phyloP scores from a whole-genome alignment of 2,329 filamentous ascomycete genomes.

The Clathrospora elynae region DNA sequence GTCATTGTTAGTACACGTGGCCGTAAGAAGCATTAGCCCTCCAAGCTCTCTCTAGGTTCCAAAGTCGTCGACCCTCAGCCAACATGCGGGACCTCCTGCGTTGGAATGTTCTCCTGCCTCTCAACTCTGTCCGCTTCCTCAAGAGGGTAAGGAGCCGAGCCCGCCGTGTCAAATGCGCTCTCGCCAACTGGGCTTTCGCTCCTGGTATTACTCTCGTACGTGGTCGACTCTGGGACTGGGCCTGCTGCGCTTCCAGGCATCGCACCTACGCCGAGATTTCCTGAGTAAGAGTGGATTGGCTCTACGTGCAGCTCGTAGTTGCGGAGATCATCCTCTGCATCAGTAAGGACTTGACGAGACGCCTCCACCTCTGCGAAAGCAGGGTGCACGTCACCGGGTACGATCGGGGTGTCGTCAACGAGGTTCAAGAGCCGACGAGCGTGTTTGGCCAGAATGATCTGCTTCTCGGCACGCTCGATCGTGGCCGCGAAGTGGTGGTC shows the following conservation, averaged over 20 bases:
- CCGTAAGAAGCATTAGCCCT: constrained; percentile 13
- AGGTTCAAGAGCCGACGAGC: constrained; percentile 82
- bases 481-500: constrained; percentile 85
- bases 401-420: constrained; percentile 86
- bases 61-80: constrained; percentile 4
- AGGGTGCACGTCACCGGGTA: constrained; percentile 79
- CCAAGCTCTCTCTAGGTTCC: background rate
- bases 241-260: constrained; percentile 45
- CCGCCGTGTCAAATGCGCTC: constrained; percentile 29
- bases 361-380: constrained; percentile 68
- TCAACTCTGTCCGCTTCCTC: constrained; percentile 40
- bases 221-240: constrained; percentile 10
- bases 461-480: constrained; percentile 96
- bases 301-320: constrained; percentile 68
- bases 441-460: constrained; percentile 90
- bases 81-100: constrained; percentile 14
- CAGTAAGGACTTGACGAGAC: constrained; percentile 85
- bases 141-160: constrained; percentile 36
- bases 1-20: constrained; percentile 27
- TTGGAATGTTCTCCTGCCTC: constrained; percentile 19
- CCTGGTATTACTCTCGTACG: constrained; percentile 13
- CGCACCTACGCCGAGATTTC: constrained; percentile 55
- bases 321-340: constrained; percentile 86
- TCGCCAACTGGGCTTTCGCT: constrained; percentile 32
- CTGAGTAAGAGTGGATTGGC: constrained; percentile 58